Evolutionary conservation across 2,329 filamentous ascomycete species (phyloP), one percentile per base, ranked within the genome.

Genomic region (Raffaelea albimanens): DNA sequence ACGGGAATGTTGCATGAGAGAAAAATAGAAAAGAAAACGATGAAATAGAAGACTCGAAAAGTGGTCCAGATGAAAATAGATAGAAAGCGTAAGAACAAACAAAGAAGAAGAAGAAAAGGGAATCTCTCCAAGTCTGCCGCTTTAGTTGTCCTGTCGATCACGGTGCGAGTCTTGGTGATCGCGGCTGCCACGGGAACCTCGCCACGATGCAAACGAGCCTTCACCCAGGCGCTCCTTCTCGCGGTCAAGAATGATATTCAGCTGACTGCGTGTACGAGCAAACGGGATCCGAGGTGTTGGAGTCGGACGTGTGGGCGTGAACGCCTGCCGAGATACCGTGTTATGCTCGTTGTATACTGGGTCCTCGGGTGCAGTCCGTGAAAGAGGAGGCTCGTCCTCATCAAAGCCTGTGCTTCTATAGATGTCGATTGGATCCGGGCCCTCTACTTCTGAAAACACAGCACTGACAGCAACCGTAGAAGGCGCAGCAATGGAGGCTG

Each of bases 241-340:
- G 33, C 72, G 70, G 54, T 79, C 74, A 19, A 82, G 64, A 1
- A 82, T 63, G 4, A 82, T 62, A 10, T 72, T 74, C 23, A 82
- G 63, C 57, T 82, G 76, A 55, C 77, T 81, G 59, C 73, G 78
- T n/a, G 76, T 75, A 49, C 76, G 67, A n/a, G 68, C 75, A 43
- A 81, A 63, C 4, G 72, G 73, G 8, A 76, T 65, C 14, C 61
- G 61, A 22, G 70, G 62, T 14, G 66, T 63, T 11, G 65, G 60
- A 40, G 65, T 72, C 4, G 72, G 73, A 47, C 67, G 68, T 1
- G 74, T 78, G 21, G 75, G 75, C 4, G 66, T 68, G 48, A 76
- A 69, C 20, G 64, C 54, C 9, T 57, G 50, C 23, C 66, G 57
- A n/a, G 61, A 58, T 16, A 60, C 57, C 9, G 66, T 63, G 14